Evolutionary conservation across 306 rosid species (phyloP).

Genomic region (Acacia crassicarpa): DNA sequence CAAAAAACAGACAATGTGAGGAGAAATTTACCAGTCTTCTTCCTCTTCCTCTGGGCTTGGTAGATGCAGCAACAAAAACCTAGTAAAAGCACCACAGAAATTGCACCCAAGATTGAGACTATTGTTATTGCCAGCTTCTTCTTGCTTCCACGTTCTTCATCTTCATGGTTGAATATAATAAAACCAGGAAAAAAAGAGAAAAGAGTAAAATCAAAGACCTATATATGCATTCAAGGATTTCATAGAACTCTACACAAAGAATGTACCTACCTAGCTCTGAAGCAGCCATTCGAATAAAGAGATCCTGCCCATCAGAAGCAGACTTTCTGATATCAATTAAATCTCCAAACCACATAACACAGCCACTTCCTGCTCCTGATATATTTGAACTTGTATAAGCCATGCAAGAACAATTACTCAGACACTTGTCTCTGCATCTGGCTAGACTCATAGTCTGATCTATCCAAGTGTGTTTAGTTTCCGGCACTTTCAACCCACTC

Average conservation of each 20-base stretch:
- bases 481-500: conserved; percentile 25
- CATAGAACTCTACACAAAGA: neutral
- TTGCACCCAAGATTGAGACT: neutral
- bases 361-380: conserved; percentile 16
- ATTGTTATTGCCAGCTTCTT: neutral
- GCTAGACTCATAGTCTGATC: neutral
- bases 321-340: conserved; percentile 28
- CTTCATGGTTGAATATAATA: neutral
- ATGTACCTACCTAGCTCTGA: conserved; percentile 20
- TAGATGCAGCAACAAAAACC: neutral
- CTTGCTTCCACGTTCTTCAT: neutral
- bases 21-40: neutral
- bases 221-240: neutral
- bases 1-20: neutral
- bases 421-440: conserved; percentile 21
- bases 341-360: conserved; percentile 35
- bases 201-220: neutral
- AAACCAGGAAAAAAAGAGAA: too few species aligned
- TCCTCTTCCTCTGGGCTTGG: neutral
- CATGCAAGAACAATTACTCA: conserved; percentile 35
- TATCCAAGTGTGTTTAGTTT: conserved; percentile 9
- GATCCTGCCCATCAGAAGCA: neutral
- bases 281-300: conserved; percentile 26
- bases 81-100: neutral
- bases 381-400: conserved; percentile 33